A percentile compares a stretch with the other conserved stretches of the same genome.
phyloP scores from a whole-genome alignment of 495 filamentous ascomycete species.

The Polyplosphaeria fusca region DNA sequence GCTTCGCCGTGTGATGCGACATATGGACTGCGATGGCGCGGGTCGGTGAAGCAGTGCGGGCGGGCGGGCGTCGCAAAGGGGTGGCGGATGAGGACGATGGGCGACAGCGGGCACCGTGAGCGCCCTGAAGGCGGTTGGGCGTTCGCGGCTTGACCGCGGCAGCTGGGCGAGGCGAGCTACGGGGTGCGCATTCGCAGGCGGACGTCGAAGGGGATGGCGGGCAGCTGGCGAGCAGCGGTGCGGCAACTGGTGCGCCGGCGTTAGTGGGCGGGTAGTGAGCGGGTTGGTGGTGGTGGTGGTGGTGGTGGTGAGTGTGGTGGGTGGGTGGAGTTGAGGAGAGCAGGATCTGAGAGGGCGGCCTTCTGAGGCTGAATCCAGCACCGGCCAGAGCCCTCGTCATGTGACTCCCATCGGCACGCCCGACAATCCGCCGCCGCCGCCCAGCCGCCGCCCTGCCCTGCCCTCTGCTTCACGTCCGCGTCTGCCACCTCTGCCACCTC shows the following conservation, averaged over 20 bases:
- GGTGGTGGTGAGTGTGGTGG: constrained; percentile 21
- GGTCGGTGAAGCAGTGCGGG: neutral
- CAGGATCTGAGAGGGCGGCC: neutral
- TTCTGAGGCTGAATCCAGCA: constrained; percentile 17
- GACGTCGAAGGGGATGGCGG: neutral
- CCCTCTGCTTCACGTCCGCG: neutral
- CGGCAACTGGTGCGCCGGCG: neutral
- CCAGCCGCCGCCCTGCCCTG: neutral
- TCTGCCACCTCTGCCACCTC: neutral
- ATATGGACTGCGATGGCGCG: constrained; percentile 22
- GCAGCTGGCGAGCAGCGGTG: neutral
- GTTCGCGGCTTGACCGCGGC: constrained; percentile 24
- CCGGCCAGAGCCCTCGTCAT: no score
- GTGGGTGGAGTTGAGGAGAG: constrained; percentile 6
- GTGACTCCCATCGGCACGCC: neutral
- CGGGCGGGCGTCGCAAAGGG: neutral
- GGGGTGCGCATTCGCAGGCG: constrained; percentile 15
- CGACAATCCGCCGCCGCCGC: neutral
- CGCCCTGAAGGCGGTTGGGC: constrained; percentile 15
- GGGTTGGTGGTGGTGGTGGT: constrained; percentile 3
- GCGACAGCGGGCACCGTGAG: constrained; percentile 21
- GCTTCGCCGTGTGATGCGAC: constrained; percentile 37
- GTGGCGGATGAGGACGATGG: neutral
- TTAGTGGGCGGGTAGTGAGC: neutral
- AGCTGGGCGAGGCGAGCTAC: constrained; percentile 18